Evolutionary conservation across 495 filamentous ascomycete species (phyloP).

Genomic region (Penicillium subrubescens): DNA sequence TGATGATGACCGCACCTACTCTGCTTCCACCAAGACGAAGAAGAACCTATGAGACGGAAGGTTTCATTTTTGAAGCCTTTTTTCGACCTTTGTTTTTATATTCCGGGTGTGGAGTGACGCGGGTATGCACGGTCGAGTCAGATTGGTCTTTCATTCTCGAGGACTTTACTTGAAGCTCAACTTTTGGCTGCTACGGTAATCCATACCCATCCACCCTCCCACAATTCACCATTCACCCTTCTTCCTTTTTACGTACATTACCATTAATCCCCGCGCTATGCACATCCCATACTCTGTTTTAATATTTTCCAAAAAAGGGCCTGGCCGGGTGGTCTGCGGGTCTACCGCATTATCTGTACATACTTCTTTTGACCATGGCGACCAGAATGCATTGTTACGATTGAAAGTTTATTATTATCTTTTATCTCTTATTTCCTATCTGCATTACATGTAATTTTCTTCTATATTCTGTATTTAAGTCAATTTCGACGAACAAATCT

Average conservation of each 20-base stretch:
- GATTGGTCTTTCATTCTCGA: neutral
- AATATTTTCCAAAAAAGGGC: constrained; percentile 4
- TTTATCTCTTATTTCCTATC: neutral
- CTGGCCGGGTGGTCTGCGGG: constrained; percentile 1
- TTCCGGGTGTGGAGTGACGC: neutral
- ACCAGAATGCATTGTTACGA: constrained; percentile 15
- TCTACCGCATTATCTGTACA: constrained; percentile 18
- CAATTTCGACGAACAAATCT: neutral
- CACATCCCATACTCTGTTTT: constrained; percentile 20
- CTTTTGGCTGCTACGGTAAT: neutral
- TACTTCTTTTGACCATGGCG: constrained; percentile 10
- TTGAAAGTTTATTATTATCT: neutral
- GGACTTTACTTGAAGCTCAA: neutral
- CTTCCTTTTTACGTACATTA: constrained; percentile 2
- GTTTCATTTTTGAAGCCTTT: neutral
- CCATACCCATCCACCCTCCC: neutral
- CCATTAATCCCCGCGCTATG: constrained; percentile 20
- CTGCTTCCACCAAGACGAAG: constrained; percentile 47
- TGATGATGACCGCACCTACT: constrained; percentile 77
- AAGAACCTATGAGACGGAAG: constrained; percentile 20
- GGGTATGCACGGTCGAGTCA: neutral
- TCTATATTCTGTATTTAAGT: neutral
- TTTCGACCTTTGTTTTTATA: neutral
- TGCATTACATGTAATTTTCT: neutral
- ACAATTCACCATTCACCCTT: neutral